phyloP scores from a whole-genome alignment of 805 yeast species.

The Saccharomycopsis sp. region DNA sequence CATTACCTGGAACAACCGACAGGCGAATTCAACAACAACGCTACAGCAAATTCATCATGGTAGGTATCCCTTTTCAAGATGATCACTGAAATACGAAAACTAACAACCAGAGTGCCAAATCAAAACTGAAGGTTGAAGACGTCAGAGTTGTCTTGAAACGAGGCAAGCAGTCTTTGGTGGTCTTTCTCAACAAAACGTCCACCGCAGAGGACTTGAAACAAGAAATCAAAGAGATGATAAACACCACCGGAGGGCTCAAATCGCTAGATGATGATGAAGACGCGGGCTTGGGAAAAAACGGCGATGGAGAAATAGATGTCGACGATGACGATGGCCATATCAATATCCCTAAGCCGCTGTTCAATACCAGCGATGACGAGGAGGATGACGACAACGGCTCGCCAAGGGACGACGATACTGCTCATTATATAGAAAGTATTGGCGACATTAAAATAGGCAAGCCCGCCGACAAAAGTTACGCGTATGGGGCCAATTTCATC shows the following conservation, averaged over 20 bases:
- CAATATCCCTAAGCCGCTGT: constrained; percentile 1
- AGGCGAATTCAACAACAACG: too few relatives aligned
- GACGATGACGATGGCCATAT: constrained; percentile 10
- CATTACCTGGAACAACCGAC: too few relatives aligned
- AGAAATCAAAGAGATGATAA: constrained; percentile 16
- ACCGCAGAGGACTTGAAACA: constrained; percentile 10
- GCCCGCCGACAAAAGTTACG: constrained; percentile 9
- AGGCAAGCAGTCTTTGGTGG: constrained; percentile 16
- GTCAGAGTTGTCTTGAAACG: constrained; percentile 7
- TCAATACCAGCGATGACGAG: constrained; percentile 5
- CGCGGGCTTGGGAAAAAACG: constrained; percentile 5
- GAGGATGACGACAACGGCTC: neutral
- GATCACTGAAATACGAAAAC: neutral
- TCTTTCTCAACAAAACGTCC: constrained; percentile 2
- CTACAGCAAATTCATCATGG: too few relatives aligned
- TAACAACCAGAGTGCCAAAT: neutral
- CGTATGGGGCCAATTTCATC: constrained; percentile 16
- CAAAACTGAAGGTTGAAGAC: neutral
- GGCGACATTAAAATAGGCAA: constrained; percentile 13
- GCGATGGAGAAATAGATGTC: constrained; percentile 13
- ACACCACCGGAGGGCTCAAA: constrained; percentile 18
- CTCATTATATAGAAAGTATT: neutral
- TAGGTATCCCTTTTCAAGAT: too few relatives aligned
- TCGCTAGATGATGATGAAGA: constrained; percentile 17
- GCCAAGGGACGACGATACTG: neutral